Evolutionary conservation across 2,329 filamentous ascomycete genomes (phyloP).

Genomic region (Stenocarpella maydis): DNA sequence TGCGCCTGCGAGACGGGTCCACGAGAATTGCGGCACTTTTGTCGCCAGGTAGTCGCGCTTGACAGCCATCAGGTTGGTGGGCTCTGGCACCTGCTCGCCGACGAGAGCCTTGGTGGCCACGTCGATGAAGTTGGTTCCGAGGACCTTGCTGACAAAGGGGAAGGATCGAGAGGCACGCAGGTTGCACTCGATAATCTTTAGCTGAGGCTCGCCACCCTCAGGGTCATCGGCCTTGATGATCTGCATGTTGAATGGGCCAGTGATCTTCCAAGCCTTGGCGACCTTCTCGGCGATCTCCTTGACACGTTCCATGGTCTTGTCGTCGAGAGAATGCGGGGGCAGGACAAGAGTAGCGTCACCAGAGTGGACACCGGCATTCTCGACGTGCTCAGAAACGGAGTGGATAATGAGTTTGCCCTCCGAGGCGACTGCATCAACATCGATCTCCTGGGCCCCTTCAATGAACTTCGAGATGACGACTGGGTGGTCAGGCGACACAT

Average conservation of each 20-base stretch:
- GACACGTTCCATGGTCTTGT: slow-evolving; percentile 80
- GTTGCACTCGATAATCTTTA: slow-evolving; percentile 99
- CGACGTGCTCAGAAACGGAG: slow-evolving; percentile 93
- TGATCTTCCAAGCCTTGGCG: slow-evolving; percentile 95
- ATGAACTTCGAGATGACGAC: slow-evolving; percentile 99
- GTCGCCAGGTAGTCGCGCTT: slow-evolving; percentile 94
- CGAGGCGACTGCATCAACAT: slow-evolving; percentile 91
- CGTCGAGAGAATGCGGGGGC: slow-evolving; percentile 82
- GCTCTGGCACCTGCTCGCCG: slow-evolving; percentile 82
- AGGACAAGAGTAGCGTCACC: slow-evolving; percentile 95
- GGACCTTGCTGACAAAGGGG: slow-evolving; percentile 97
- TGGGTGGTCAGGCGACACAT: slow-evolving; percentile 94
- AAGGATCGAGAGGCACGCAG: slow-evolving; percentile 96
- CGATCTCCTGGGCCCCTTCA: slow-evolving; percentile 94
- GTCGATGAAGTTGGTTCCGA: slow-evolving; percentile 96
- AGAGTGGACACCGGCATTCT: slow-evolving; percentile 97
- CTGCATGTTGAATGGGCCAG: slow-evolving; percentile 99
- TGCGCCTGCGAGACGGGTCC: slow-evolving; percentile 96
- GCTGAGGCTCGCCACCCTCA: slow-evolving; percentile 75
- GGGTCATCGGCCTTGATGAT: slow-evolving; percentile 92
- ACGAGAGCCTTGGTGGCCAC: slow-evolving; percentile 92
- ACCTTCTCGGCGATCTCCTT: slow-evolving; percentile 98
- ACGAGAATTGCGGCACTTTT: slow-evolving; percentile 98
- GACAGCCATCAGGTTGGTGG: slow-evolving; percentile 85
- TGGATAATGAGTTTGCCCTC: slow-evolving; percentile 88